Evolutionary conservation across 257 asterid genomes (phyloP), one percentile per base, ranked within the genome.

Genomic region (Dorcoceras hygrometricum): DNA sequence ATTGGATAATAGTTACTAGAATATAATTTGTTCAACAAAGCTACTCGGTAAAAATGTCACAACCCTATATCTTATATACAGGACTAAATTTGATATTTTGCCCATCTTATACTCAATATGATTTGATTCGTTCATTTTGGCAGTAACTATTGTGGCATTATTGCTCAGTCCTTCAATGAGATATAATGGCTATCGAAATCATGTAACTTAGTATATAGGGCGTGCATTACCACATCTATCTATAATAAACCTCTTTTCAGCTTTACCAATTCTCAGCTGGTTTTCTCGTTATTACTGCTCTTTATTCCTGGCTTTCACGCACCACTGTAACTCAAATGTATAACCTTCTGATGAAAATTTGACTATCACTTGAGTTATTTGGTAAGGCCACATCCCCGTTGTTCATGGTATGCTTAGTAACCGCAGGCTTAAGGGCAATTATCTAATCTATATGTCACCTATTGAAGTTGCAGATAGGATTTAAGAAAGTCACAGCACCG

Each of bases 161-260:
- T 28, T 34, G 43, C 58, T 39, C 50, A 72, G 62, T n/a, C 28
- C 58, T 39, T 24, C 18, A 70, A 53, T 16, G 22, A 53, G 60
- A 70, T 2, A 43, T 31, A 46, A 26, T 57, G 19, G 25, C 3
- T 25, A 74, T 14, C 62, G 20, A 76, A 63, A 57, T 20, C 59
- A 62, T 28, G 57, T 54, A 57, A 68, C 65, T 32, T 59, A 68
- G 63, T 24, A 43, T 0, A 43, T 36, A 43, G 53, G 20, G 20
- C 53, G 16, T 43, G n/a, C 20, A 11, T 5, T 32, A 43, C 16
- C 6, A 16, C 53, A 43, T 14, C 20, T 16, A 43, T 16, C 53
- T 43, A 16, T 43, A 16, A 43, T 43, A 14, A 1, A 43, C 20
- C 53, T 43, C 20, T 43, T 43, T 43, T 43, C 53, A 43, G 53